Evolutionary conservation across 1,284 basidiomycete species (phyloP).

Genomic region (Ustilago curta): DNA sequence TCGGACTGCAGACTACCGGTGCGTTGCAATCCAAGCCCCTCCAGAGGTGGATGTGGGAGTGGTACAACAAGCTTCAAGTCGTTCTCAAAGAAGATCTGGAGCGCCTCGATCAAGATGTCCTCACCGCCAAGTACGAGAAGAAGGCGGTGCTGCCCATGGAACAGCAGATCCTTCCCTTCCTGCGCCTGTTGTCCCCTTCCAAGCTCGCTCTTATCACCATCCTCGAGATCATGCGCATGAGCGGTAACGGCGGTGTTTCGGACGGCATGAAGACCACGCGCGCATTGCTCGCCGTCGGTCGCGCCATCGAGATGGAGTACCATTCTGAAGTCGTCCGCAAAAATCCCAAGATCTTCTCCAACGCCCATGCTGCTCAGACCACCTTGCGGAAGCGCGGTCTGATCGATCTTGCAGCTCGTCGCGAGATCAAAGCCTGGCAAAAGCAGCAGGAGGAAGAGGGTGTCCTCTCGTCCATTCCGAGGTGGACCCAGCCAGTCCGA

Average conservation of each 20-base stretch:
- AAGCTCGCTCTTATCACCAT: slow-evolving; percentile 90
- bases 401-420: slow-evolving; percentile 56
- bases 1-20: slow-evolving; percentile 55
- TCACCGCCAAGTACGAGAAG: slow-evolving; percentile 6
- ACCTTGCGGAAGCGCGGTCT: slow-evolving; percentile 50
- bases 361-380: slow-evolving; percentile 53
- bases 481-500: slow-evolving; percentile 79
- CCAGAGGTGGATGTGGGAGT: slow-evolving; percentile 69
- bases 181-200: slow-evolving; percentile 80
- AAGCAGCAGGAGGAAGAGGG: slow-evolving; percentile 75
- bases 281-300: slow-evolving; percentile 84
- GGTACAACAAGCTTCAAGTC: slow-evolving; percentile 62
- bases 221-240: slow-evolving; percentile 87
- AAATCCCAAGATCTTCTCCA: slow-evolving; percentile 56
- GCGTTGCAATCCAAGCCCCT: slow-evolving; percentile 57
- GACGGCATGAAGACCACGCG: slow-evolving; percentile 92
- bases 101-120: slow-evolving; percentile 27
- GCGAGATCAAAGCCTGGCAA: slow-evolving; percentile 58
- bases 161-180: slow-evolving; percentile 74
- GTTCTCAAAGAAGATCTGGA: slow-evolving; percentile 50
- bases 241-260: slow-evolving; percentile 80
- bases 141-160: slow-evolving; percentile 35
- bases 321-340: slow-evolving; percentile 55
- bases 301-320: slow-evolving; percentile 82
- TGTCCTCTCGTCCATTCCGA: slow-evolving; percentile 75